Base-by-base conservation (phyloP, 768 basidiomycete species). In the Dioszegia crocea region DNA sequence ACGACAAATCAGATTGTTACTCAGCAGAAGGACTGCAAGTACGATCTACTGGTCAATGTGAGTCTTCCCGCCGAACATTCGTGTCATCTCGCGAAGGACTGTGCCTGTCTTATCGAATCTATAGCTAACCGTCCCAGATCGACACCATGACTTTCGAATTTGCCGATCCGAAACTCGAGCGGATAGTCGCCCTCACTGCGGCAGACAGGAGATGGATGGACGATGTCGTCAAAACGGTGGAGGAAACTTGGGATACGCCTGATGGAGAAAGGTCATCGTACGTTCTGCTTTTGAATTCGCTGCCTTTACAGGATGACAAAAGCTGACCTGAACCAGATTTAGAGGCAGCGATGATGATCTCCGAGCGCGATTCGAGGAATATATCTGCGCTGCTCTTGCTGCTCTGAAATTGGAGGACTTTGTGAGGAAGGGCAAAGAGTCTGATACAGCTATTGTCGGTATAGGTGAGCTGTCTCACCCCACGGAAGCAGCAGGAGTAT, bases 131-230 rank as follows among this genome's bases (percentile, higher is more conserved):
- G n/a, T n/a, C 8, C 19, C 44, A 96, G 91, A 86, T 89, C 31
- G 96, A 98, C 71, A 87, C 85, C 0, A 89, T 87, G 4, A 79
- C 81, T 2, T 84, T 98, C 58, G 93, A 97, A 67, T 92, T 96
- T 79, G 82, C 87, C 39, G 86, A 97, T 74, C 83, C 86, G 3
- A 85, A 82, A 69, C 71, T 96, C 5, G 92, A 94, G 65, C 82
- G 88, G 27, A 80, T 86, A 31, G 84, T 87, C 21, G 84, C 83
- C 4, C 78, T 99, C 64, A 97, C 94, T 1, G 81, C 96, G 0
- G 91, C 93, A 0, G 96, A 98, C 75, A 81, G 94, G 59, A 93
- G 89, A 76, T 99, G 96, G 96, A 90, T 98, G 83, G 93, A 98
- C 70, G 91, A 94, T 65, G 71, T 79, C 2, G 74, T 77, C 6